phyloP scores from a whole-genome alignment of 202 grass and related monocot species.

The Brachypodium distachyon region DNA sequence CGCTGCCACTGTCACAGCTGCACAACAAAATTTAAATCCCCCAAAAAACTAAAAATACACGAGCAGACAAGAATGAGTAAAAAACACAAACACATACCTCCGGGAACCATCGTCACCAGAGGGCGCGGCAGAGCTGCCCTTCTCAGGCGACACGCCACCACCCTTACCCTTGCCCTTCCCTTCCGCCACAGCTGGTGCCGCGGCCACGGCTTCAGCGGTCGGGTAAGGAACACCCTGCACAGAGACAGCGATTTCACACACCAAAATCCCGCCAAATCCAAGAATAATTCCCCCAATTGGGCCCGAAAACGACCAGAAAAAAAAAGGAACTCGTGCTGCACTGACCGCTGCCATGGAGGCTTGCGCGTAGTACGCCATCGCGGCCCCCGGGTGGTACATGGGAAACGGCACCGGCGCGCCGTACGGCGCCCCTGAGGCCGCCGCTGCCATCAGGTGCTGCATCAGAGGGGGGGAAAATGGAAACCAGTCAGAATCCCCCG shows the following conservation, averaged over 20 bases:
- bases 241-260: neutral
- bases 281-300: neutral
- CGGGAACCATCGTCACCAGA: conserved; percentile 56
- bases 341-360: conserved; percentile 76
- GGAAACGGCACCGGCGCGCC: conserved; percentile 71
- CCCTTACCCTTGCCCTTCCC: conserved; percentile 61
- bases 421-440: conserved; percentile 44
- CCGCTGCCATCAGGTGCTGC: conserved; percentile 85
- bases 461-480: neutral
- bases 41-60: neutral
- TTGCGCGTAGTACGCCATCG: conserved; percentile 73
- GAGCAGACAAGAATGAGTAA: neutral
- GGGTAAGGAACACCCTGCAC: conserved; percentile 62
- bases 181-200: conserved; percentile 9
- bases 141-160: conserved; percentile 44
- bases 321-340: neutral
- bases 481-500: conserved; percentile 26
- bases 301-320: neutral
- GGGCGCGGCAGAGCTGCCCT: conserved; percentile 39
- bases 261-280: neutral
- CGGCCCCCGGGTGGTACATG: conserved; percentile 58
- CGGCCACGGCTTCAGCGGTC: conserved; percentile 41
- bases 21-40: conserved; percentile 12
- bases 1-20: conserved; percentile 60
- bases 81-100: conserved; percentile 31